Percentiles rank a stretch among this genome's conserved stretches.
phyloP scores from a whole-genome alignment of 768 basidiomycete species.

The Serendipita sp. region DNA sequence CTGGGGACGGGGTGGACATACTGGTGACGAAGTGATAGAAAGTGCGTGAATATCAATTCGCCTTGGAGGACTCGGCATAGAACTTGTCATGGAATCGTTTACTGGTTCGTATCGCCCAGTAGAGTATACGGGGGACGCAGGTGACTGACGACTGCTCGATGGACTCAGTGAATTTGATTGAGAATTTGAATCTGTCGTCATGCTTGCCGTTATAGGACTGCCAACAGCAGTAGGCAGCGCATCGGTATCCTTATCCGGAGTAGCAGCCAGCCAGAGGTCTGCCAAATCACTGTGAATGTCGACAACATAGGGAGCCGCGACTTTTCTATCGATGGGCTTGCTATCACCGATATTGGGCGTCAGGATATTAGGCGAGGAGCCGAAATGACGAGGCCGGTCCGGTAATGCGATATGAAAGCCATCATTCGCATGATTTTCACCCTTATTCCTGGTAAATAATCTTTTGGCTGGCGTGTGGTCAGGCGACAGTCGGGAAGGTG shows the following conservation, averaged over 20 bases:
- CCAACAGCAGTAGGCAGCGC: conserved; percentile 19
- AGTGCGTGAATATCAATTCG: neutral
- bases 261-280: conserved; percentile 17
- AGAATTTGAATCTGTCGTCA: conserved; percentile 20
- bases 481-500: conserved; percentile 17
- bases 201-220: conserved; percentile 17
- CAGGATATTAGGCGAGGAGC: conserved; percentile 12
- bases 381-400: conserved; percentile 13
- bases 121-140: conserved; percentile 21
- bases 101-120: neutral
- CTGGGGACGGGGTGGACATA: neutral
- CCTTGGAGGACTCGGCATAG: neutral
- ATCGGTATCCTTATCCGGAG: conserved; percentile 13
- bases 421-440: conserved; percentile 15
- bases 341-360: conserved; percentile 50
- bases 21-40: neutral
- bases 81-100: neutral
- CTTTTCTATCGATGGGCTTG: conserved; percentile 42
- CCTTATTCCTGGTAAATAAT: conserved; percentile 12
- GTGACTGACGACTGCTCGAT: conserved; percentile 44
- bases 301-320: conserved; percentile 47
- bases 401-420: conserved; percentile 7
- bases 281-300: conserved; percentile 22
- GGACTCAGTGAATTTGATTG: conserved; percentile 18
- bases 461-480: conserved; percentile 13